Base-by-base conservation (phyloP, 1,284 basidiomycete species). In the Pseudozyma sp. region DNA sequence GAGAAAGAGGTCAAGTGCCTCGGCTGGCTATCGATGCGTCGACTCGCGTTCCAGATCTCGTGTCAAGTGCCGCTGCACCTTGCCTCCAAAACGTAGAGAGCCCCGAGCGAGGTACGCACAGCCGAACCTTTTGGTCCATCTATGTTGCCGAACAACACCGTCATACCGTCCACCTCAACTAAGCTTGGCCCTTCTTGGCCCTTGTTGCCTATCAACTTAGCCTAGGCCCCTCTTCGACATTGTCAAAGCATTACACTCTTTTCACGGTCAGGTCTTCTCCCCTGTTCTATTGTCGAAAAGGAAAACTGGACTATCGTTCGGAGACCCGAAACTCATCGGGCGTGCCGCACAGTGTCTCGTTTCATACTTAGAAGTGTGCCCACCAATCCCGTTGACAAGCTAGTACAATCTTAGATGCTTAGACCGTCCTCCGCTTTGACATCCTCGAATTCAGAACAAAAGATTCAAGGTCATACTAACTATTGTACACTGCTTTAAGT, bases 41-140 rank as follows among this genome's bases (percentile, higher is more conserved):
- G 48, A 42, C 39, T 52, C 18, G 56, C 42, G 18, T 44, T 45
- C 44, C 54, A 55, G 53, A 47, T 12, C 42, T n/a, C 19, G 31
- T 9, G 42, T 52, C 58, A 47, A 52, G 16, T 43, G 43, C 58
- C 42, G 58, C 50, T 59, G 57, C 50, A 59, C 39, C 48, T 51
- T 18, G 18, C 43, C 36, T 45, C 40, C 13, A 31, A 40, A n/a
- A 12, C 39, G 39, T 13, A 49, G 35, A 16, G 12, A 39, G 38
- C 59, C 25, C 31, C 52, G 59, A 54, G 52, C 45, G 31, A 61
- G 35, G 52, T 52, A 59, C 21, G 42, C 49, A 50, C 51, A n/a
- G 38, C 43, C 51, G 42, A 40, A 13, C 3, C 11, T 13, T 40
- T 40, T 31, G 25, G 25, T 31, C 25, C 25, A 31, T 3, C 25